These are phyloP conservation scores for Hyphopichia fennica DNA, from an alignment of 1,139 yeast genomes.

Conservation along the genomic window DNA sequence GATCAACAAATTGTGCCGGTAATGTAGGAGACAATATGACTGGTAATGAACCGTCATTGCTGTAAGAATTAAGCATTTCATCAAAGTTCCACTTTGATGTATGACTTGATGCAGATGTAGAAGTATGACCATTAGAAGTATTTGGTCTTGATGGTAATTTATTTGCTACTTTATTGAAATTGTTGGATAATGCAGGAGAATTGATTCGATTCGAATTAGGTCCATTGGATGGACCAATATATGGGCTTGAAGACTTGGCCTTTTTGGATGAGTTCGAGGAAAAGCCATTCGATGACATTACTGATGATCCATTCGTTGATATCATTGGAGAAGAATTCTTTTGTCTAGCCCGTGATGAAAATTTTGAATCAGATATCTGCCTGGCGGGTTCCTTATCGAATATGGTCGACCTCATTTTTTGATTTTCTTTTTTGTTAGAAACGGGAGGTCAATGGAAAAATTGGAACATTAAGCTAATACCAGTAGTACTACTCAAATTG, in stretches of 20 bases:
- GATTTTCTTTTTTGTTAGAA: too few species aligned
- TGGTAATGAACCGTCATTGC: slow-evolving; percentile 36
- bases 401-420: slow-evolving; percentile 39
- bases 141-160: background rate
- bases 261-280: slow-evolving; percentile 10
- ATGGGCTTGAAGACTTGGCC: slow-evolving; percentile 18
- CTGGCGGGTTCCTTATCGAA: slow-evolving; percentile 25
- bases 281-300: background rate
- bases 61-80: slow-evolving; percentile 37
- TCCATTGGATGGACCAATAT: slow-evolving; percentile 14
- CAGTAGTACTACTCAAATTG: too few species aligned
- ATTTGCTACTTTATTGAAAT: background rate
- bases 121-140: background rate
- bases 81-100: slow-evolving; percentile 39
- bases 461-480: too few species aligned
- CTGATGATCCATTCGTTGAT: background rate
- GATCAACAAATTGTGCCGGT: slow-evolving; percentile 20
- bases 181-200: background rate
- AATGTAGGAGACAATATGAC: slow-evolving; percentile 44
- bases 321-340: slow-evolving; percentile 5
- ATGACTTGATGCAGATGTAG: background rate
- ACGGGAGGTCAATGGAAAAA: too few species aligned
- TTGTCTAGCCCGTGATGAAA: slow-evolving; percentile 10
- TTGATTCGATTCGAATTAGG: background rate
- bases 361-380: slow-evolving; percentile 7